Evolutionary conservation across 2,329 filamentous ascomycete species (phyloP).

Genomic region (Colletotrichum sp.): DNA sequence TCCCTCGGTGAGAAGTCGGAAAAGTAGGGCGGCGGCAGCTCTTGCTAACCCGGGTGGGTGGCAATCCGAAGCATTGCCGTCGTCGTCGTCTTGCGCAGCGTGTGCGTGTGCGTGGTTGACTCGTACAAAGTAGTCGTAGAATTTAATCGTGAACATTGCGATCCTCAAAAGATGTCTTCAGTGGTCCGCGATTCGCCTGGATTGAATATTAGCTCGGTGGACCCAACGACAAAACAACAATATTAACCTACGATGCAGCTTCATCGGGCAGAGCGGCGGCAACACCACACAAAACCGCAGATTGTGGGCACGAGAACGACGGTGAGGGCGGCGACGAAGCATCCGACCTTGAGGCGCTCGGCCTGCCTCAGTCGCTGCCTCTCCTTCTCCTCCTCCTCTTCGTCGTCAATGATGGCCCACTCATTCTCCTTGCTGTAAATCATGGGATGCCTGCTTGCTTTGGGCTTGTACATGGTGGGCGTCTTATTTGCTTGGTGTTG

Average conservation of each 20-base stretch:
- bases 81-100: neutral
- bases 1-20: neutral
- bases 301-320: conserved; percentile 10
- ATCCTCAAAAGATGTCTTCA: neutral
- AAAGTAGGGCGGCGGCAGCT: neutral
- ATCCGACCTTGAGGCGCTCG: neutral
- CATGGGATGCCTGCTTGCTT: neutral
- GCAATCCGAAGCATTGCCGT: neutral
- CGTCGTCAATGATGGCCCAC: conserved; percentile 20
- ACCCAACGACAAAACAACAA: neutral
- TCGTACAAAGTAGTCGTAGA: neutral
- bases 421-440: conserved; percentile 17
- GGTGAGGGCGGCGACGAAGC: conserved; percentile 4
- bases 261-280: neutral
- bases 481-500: neutral
- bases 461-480: neutral
- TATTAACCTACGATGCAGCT: neutral
- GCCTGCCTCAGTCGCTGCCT: neutral
- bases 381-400: conserved; percentile 14
- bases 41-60: neutral
- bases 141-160: neutral
- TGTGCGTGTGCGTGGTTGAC: neutral
- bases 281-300: conserved; percentile 4
- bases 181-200: neutral
- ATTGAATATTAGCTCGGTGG: neutral